Evolutionary conservation across 306 rosid species (phyloP).

Genomic region (Dryas octopetala): DNA sequence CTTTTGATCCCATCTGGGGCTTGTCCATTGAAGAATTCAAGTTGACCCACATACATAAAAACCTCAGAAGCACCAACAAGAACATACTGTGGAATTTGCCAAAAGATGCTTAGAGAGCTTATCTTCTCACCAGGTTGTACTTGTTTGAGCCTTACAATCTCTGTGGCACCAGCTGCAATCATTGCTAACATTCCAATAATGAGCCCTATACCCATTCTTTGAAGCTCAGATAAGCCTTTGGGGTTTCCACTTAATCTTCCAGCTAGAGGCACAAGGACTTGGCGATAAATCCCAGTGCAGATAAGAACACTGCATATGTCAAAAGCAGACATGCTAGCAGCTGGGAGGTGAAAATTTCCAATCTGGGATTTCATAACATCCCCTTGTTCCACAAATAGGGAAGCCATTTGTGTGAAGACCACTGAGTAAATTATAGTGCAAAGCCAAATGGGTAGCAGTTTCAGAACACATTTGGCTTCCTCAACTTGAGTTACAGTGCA

Average conservation of each 20-base stretch:
- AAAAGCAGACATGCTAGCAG: conserved; percentile 77
- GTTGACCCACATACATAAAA: conserved; percentile 70
- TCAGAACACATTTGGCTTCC: conserved; percentile 70
- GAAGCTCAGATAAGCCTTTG: conserved; percentile 58
- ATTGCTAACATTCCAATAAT: conserved; percentile 56
- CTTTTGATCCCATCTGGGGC: conserved; percentile 83
- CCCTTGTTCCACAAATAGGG: conserved; percentile 80
- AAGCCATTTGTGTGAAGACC: conserved; percentile 78
- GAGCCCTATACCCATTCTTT: conserved; percentile 70
- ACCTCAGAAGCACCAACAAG: conserved; percentile 71
- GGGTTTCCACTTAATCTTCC: conserved; percentile 41
- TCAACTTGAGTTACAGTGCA: conserved; percentile 77
- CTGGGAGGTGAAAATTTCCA: conserved; percentile 51
- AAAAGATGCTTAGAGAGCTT: conserved; percentile 64
- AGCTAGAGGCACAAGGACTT: conserved; percentile 45
- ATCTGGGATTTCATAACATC: conserved; percentile 55
- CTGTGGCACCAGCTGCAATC: conserved; percentile 65
- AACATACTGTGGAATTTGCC: conserved; percentile 77
- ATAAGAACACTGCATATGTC: conserved; percentile 59
- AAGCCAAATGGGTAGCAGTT: conserved; percentile 72
- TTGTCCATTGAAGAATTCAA: conserved; percentile 72
- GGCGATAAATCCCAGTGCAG: conserved; percentile 54
- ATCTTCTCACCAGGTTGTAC: conserved; percentile 29
- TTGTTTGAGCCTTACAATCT: conserved; percentile 49
- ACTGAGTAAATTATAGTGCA: conserved; percentile 80